Evolutionary conservation across 306 rosid genomes (phyloP).

Genomic region (Rosa chinensis): DNA sequence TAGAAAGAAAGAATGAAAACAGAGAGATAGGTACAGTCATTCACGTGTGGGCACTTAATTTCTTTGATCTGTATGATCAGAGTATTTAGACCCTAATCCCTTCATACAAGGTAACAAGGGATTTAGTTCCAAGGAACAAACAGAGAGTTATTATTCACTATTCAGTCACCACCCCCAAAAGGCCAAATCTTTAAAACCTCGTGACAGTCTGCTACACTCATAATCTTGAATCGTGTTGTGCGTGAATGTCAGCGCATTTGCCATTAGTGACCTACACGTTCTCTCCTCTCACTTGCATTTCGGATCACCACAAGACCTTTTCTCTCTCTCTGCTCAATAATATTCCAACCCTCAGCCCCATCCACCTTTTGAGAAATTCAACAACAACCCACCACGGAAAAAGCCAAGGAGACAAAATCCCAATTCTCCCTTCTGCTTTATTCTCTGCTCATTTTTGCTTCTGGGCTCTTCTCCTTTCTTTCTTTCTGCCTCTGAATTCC

Average conservation of each 20-base stretch:
- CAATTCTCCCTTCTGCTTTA: constrained; percentile 15
- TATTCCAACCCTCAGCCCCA: not conserved
- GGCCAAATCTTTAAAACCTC: not conserved
- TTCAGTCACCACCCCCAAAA: not conserved
- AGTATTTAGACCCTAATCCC: not conserved
- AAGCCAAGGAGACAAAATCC: constrained; percentile 21
- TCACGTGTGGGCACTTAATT: too few species aligned
- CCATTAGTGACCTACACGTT: constrained; percentile 28
- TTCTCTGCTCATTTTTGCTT: not conserved
- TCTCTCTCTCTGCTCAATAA: constrained; percentile 15
- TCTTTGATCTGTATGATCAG: too few species aligned
- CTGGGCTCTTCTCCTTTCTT: not conserved
- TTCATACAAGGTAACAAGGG: not conserved
- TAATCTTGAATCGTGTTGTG: not conserved
- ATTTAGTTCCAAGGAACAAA: not conserved
- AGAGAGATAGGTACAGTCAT: too few species aligned
- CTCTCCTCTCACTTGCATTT: constrained; percentile 30
- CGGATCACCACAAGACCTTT: constrained; percentile 63
- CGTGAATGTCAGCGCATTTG: constrained; percentile 17
- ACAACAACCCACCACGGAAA: constrained; percentile 39
- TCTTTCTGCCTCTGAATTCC: constrained; percentile 18
- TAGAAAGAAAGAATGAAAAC: too few species aligned
- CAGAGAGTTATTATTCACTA: not conserved
- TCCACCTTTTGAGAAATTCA: constrained; percentile 25
- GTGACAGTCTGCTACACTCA: not conserved